Base-by-base conservation (phyloP, 352 stramenopile species). In the Phytopythium boreale region DNA sequence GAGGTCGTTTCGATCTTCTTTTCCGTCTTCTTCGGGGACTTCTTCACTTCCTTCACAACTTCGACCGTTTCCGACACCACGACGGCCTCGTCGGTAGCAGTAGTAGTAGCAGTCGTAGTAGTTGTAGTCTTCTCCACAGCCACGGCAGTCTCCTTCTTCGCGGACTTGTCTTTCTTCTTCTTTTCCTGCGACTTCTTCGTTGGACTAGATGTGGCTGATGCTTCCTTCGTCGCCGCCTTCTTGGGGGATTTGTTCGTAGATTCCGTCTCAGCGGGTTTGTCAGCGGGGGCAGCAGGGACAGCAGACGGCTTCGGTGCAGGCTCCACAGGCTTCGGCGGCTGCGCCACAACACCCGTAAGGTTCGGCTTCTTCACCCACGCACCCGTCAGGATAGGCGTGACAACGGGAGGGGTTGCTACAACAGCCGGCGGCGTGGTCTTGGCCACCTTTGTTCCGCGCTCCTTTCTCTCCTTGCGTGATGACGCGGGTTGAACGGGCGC, bases 311-410 rank as follows among this genome's bases (percentile, higher is more conserved):
- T 52, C 26, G 56, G 26, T 11, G 41, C 26, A 52, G 57, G 29
- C 46, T 77, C 62, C 6, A 66, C 62, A 27, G 67, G 64, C 62
- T 80, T 76, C 15, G 41, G 64, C 10, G 63, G 41, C 56, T 63
- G 79, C 37, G 74, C 61, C 15, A 64, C 71, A 27, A 71, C 52
- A 9, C 70, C 69, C 29, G 69, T 69, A 46, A 92, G 75, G 59
- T 87, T 90, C 24, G 83, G 77, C 67, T 87, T 88, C 71, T 92
- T 89, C 27, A 78, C 80, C 83, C 83, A 92, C 24, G 83, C 83
- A 44, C 83, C 83, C 20, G 76, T 87, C 31, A 92, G 62, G 31
- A 92, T 76, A 1, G 83, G 80, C 57, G 73, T 67, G 52, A 84
- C 83, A 51, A 83, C 68, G 37, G 78, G 78, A 17, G 80, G 74